Evolutionary conservation across 2,329 filamentous ascomycete species (phyloP), one percentile per base, ranked within the genome.

Genomic region (Neonectria coccinea): DNA sequence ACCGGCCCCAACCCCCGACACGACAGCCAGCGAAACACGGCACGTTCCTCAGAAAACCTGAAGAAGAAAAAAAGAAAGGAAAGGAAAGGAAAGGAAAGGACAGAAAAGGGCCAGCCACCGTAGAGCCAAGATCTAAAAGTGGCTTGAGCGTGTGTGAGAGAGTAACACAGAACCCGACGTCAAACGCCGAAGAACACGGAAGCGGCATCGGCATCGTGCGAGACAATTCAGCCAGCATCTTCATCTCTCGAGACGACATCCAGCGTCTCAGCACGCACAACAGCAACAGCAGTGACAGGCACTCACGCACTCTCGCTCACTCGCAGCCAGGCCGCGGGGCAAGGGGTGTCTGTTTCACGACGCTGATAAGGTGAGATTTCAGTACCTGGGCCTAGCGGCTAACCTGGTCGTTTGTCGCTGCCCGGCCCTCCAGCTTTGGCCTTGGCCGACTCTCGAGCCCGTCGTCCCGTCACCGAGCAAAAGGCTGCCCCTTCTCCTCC

Each of bases 351-450:
- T 67, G 64, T 68, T 73, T 73, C 69, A 67, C 65, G 54, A 54
- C 58, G 41, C 57, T 57, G 61, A 67, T 67, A 72, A 70, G 67
- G 66, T 67, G 65, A 72, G 64, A 72, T 66, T 66, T 67, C 71
- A 65, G 68, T 70, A 63, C 69, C 66, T 57, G 31, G 54, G 27
- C 39, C 39, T 48, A 56, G 62, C 65, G 62, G 69, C 41, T 57
- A 48, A 56, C 60, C 60, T 51, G 48, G 60, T 29, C 60, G 56
- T 55, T 55, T 42, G 6, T 56, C 56, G 62, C 64, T 73, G 62
- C 67, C 70, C 58, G 59, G 64, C 48, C 48, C 63, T 65, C 61
- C 41, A 39, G 36, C 36, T n/a, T n/a, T 39, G 14, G 36, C 36
- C 41, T 55, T 29, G 48, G 27, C 48, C 48, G n/a, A 31, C 11